A percentile compares a stretch with the other conserved stretches of the same genome.
Conservation (phyloP, 2,329 filamentous ascomycete genomes). For the Cordyceps fumosorosea region DNA sequence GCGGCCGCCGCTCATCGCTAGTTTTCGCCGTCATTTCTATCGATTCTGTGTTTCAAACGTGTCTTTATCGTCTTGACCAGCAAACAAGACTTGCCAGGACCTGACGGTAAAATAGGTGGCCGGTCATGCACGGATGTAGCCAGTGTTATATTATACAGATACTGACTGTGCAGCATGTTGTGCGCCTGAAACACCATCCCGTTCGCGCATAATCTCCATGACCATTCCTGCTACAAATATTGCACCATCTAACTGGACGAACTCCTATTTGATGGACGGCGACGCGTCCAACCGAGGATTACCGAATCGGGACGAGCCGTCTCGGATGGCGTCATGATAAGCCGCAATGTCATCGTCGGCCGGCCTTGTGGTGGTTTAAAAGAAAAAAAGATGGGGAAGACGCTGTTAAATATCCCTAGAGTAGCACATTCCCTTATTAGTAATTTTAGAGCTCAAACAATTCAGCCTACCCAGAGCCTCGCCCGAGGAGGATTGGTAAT, state of each 20-base stretch:
- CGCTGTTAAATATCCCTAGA: too few relatives aligned
- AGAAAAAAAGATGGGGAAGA: too few relatives aligned
- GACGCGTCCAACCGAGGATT: neutral
- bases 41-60: neutral
- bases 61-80: too few relatives aligned
- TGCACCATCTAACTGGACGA: neutral
- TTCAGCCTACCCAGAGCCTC: too few relatives aligned
- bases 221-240: neutral
- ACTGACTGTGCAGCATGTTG: too few relatives aligned
- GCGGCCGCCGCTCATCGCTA: neutral
- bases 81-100: too few relatives aligned
- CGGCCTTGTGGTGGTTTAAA: neutral
- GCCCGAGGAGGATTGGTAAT: too few relatives aligned
- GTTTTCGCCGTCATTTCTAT: neutral
- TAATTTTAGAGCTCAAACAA: too few relatives aligned
- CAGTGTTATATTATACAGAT: too few relatives aligned
- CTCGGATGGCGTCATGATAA: constrained; percentile 9
- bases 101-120: too few relatives aligned
- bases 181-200: neutral
- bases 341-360: constrained; percentile 10
- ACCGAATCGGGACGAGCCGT: constrained; percentile 1
- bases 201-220: neutral
- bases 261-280: neutral
- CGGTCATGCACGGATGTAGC: neutral
- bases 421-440: too few relatives aligned